Evolutionary conservation across 495 filamentous ascomycete species (phyloP).

Genomic region (Penicillium arizonense): DNA sequence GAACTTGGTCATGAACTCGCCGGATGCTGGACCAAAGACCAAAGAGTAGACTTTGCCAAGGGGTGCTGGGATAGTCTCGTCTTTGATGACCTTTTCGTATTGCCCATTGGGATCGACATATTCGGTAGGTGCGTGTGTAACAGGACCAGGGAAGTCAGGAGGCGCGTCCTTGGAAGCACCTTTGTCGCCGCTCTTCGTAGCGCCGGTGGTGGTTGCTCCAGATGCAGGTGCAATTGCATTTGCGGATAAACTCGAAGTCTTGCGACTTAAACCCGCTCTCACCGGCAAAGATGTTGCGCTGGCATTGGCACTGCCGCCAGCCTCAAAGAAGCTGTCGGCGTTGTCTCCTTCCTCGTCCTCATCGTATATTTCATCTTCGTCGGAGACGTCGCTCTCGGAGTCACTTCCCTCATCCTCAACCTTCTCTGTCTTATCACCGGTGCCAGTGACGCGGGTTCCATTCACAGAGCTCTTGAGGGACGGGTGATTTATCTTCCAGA

Average conservation of each 20-base stretch:
- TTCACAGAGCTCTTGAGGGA: conserved; percentile 84
- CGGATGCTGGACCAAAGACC: conserved; percentile 78
- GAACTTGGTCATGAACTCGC: conserved; percentile 79
- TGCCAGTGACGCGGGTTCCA: conserved; percentile 77
- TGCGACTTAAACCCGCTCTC: conserved; percentile 54
- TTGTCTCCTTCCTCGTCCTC: conserved; percentile 66
- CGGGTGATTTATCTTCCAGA: conserved; percentile 96
- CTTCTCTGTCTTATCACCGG: conserved; percentile 88
- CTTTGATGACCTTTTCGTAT: conserved; percentile 80
- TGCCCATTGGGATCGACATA: conserved; percentile 74
- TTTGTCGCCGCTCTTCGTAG: conserved; percentile 52
- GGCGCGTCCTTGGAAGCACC: conserved; percentile 47
- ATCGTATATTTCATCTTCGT: conserved; percentile 76
- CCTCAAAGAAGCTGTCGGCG: conserved; percentile 58
- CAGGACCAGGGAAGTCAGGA: conserved; percentile 82
- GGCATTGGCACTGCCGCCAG: conserved; percentile 55
- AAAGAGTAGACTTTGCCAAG: conserved; percentile 89
- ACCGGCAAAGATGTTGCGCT: conserved; percentile 56
- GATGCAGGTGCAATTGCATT: conserved; percentile 31
- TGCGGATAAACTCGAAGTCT: conserved; percentile 61
- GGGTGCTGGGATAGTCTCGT: conserved; percentile 83
- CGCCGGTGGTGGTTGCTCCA: conserved; percentile 32
- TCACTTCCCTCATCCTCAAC: conserved; percentile 56
- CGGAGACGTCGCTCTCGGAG: conserved; percentile 53
- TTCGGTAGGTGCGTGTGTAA: conserved; percentile 77